Conservation (phyloP, 805 yeast genomes). For the Nakazawaea populi region DNA sequence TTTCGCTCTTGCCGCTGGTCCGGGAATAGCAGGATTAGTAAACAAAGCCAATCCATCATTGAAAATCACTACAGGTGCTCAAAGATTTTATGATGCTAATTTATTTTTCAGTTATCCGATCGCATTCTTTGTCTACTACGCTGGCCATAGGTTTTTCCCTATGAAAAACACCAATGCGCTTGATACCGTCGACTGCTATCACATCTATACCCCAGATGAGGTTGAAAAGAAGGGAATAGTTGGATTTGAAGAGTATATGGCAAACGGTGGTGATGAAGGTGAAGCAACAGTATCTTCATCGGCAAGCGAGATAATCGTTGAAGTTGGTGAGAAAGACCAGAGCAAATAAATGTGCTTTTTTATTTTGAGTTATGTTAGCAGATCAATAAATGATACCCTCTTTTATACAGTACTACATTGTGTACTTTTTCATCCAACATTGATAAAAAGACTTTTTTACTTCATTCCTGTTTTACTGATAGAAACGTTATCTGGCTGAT, state of each 20-base stretch:
- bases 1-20: constrained; percentile 28
- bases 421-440: too few species aligned
- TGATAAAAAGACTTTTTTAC: too few species aligned
- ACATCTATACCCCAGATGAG: constrained; percentile 24
- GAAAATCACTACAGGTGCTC: constrained; percentile 16
- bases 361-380: too few species aligned
- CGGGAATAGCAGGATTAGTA: constrained; percentile 33
- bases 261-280: not conserved
- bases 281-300: not conserved
- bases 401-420: not conserved
- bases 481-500: too few species aligned
- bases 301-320: not conserved
- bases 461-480: too few species aligned
- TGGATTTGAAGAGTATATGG: constrained; percentile 1
- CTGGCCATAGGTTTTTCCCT: constrained; percentile 19
- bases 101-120: constrained; percentile 24
- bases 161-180: constrained; percentile 13
- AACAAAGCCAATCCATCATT: constrained; percentile 22
- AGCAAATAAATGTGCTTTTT: not conserved
- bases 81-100: constrained; percentile 24
- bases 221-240: constrained; percentile 17
- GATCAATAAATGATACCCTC: not conserved
- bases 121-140: constrained; percentile 21
- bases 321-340: constrained; percentile 1
- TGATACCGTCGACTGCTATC: constrained; percentile 21